phyloP scores from a whole-genome alignment of 495 filamentous ascomycete species.

The Clohesyomyces aquaticus region DNA sequence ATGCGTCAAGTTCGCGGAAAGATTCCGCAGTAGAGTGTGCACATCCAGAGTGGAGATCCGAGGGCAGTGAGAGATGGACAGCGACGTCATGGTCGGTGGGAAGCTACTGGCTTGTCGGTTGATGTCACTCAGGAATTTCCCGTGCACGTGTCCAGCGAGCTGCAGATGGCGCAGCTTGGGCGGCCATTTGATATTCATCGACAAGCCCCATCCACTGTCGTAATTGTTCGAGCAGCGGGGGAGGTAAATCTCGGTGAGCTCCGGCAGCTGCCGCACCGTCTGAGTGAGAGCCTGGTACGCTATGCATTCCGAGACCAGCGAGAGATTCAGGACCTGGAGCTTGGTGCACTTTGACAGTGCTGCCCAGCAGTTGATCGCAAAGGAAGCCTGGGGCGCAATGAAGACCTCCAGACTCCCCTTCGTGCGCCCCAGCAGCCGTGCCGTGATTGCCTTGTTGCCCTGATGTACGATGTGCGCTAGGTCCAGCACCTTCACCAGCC shows the following conservation, averaged over 20 bases:
- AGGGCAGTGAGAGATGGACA: conserved; percentile 20
- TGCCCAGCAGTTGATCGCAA: conserved; percentile 67
- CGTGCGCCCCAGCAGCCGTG: conserved; percentile 63
- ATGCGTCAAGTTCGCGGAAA: conserved; percentile 10
- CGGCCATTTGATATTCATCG: conserved; percentile 48
- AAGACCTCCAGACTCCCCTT: conserved; percentile 64
- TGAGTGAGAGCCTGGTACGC: conserved; percentile 57
- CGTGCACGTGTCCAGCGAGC: conserved; percentile 52
- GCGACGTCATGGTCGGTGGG: conserved; percentile 14
- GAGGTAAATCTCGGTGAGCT: conserved; percentile 58
- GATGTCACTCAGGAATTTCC: conserved; percentile 49
- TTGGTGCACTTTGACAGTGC: conserved; percentile 64
- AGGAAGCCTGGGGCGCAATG: conserved; percentile 67
- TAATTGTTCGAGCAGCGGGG: conserved; percentile 56
- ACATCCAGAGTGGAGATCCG: not conserved
- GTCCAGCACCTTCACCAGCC: conserved; percentile 61
- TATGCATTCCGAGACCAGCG: conserved; percentile 60
- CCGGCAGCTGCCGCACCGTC: conserved; percentile 54
- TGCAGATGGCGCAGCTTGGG: conserved; percentile 51
- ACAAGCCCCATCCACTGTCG: conserved; percentile 31
- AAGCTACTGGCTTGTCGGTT: conserved; percentile 45
- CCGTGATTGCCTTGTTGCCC: conserved; percentile 65
- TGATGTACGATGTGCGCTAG: conserved; percentile 67
- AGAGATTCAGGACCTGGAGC: conserved; percentile 62
- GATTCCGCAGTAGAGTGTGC: conserved; percentile 12